Percentiles rank a stretch among this genome's conserved stretches.
Conservation (phyloP, 768 basidiomycete species). For the Mycena olivaceomarginata region DNA sequence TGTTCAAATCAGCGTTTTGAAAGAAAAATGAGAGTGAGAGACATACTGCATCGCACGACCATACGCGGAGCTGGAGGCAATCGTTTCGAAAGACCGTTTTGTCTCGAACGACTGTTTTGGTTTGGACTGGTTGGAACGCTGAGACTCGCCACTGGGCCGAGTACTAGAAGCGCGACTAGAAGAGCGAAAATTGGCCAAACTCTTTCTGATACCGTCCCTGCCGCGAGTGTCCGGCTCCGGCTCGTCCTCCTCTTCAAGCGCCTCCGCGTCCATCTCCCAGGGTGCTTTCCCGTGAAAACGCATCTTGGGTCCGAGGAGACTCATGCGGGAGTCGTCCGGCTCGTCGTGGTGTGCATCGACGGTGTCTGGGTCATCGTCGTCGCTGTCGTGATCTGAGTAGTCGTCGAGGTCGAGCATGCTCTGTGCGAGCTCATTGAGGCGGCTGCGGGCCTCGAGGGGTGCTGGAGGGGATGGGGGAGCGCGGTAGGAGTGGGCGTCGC, state of each 20-base stretch:
- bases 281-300: constrained; percentile 88
- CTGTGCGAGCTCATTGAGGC: constrained; percentile 66
- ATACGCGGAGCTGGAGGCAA: constrained; percentile 60
- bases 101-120: constrained; percentile 78
- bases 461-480: constrained; percentile 48
- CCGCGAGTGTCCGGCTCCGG: constrained; percentile 65
- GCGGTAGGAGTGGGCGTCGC: constrained; percentile 51
- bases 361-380: constrained; percentile 56
- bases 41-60: constrained; percentile 78
- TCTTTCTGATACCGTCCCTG: constrained; percentile 62
- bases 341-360: constrained; percentile 65
- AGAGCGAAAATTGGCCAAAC: constrained; percentile 63
- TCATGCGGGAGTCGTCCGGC: constrained; percentile 72
- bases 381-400: constrained; percentile 66
- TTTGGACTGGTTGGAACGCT: constrained; percentile 65
- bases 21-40: too few species aligned
- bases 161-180: constrained; percentile 64
- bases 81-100: constrained; percentile 15
- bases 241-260: constrained; percentile 68
- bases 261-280: constrained; percentile 81
- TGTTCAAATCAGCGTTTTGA: too few species aligned
- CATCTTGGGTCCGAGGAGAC: constrained; percentile 89
- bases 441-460: constrained; percentile 55
- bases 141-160: constrained; percentile 82
- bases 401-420: constrained; percentile 78